These are phyloP conservation scores for Cladosporium velox DNA, from an alignment of 2,329 filamentous ascomycete genomes.

Conservation along the genomic window DNA sequence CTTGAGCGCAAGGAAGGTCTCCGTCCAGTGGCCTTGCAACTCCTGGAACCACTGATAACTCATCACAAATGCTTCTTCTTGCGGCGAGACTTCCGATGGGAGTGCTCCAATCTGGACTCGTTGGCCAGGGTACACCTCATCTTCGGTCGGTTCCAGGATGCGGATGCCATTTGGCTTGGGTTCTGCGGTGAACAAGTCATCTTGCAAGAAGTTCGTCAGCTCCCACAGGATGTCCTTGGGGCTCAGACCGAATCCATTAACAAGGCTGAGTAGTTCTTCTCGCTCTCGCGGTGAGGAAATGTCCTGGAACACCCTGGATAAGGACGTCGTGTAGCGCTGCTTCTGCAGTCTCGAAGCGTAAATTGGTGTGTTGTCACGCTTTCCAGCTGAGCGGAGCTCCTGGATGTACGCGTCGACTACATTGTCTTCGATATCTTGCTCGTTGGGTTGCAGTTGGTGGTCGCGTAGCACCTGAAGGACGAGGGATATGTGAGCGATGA, in stretches of 20 bases:
- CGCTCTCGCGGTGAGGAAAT: conserved; percentile 68
- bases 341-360: conserved; percentile 79
- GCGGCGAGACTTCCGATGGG: conserved; percentile 55
- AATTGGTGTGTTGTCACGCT: conserved; percentile 78
- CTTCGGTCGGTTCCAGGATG: conserved; percentile 56
- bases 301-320: conserved; percentile 76
- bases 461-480: conserved; percentile 58
- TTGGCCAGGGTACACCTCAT: conserved; percentile 56
- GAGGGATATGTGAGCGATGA: conserved; percentile 59
- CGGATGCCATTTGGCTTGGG: conserved; percentile 31
- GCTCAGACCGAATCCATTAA: conserved; percentile 74
- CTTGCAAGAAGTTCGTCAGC: conserved; percentile 52
- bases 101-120: conserved; percentile 72
- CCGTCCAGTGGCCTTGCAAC: conserved; percentile 69
- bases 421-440: conserved; percentile 64
- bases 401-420: conserved; percentile 81
- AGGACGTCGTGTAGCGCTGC: conserved; percentile 65
- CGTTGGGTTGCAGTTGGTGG: conserved; percentile 46
- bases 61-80: conserved; percentile 73
- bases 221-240: conserved; percentile 70
- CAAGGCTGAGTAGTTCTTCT: conserved; percentile 68
- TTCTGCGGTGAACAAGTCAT: conserved; percentile 24
- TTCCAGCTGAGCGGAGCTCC: conserved; percentile 69
- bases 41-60: conserved; percentile 83
- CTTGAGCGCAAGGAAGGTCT: conserved; percentile 68